Percentiles rank a stretch among this genome's conserved stretches.
Evolutionary conservation across 371 early-diverging fungal genomes (phyloP).

Genomic region (Zopfochytrium polystomum): DNA sequence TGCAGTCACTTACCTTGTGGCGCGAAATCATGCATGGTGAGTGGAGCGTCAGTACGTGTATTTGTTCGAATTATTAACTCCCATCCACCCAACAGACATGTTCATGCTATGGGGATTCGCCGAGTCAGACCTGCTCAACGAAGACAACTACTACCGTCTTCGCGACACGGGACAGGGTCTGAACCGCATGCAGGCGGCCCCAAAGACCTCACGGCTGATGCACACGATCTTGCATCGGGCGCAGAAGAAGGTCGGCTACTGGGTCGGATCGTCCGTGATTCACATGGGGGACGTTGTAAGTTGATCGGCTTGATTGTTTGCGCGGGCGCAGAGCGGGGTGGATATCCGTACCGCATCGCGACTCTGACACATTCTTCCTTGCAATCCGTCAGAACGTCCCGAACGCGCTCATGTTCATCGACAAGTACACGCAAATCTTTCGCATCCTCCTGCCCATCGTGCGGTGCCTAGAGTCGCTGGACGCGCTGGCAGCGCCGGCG

Average conservation of each 20-base stretch:
- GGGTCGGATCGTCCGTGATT: slow-evolving; percentile 94
- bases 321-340: neutral
- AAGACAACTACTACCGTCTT: slow-evolving; percentile 74
- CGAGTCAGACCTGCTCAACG: slow-evolving; percentile 78
- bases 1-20: slow-evolving; percentile 92
- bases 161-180: slow-evolving; percentile 95
- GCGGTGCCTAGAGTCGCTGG: slow-evolving; percentile 69
- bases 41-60: neutral
- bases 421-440: slow-evolving; percentile 89
- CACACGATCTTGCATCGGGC: slow-evolving; percentile 86
- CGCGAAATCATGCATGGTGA: slow-evolving; percentile 77
- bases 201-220: slow-evolving; percentile 77
- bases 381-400: slow-evolving; percentile 44
- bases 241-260: slow-evolving; percentile 72
- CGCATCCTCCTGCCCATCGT: slow-evolving; percentile 88
- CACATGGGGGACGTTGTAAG: slow-evolving; percentile 85
- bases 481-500: slow-evolving; percentile 33
- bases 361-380: neutral
- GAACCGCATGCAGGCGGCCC: slow-evolving; percentile 70
- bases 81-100: slow-evolving; percentile 71
- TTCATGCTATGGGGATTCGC: slow-evolving; percentile 91
- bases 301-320: neutral
- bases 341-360: neutral
- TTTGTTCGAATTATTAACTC: neutral
- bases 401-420: slow-evolving; percentile 90